These are phyloP conservation scores for Dinochytrium kinnereticum DNA, from an alignment of 371 early-diverging fungal genomes.

Conservation along the genomic window DNA sequence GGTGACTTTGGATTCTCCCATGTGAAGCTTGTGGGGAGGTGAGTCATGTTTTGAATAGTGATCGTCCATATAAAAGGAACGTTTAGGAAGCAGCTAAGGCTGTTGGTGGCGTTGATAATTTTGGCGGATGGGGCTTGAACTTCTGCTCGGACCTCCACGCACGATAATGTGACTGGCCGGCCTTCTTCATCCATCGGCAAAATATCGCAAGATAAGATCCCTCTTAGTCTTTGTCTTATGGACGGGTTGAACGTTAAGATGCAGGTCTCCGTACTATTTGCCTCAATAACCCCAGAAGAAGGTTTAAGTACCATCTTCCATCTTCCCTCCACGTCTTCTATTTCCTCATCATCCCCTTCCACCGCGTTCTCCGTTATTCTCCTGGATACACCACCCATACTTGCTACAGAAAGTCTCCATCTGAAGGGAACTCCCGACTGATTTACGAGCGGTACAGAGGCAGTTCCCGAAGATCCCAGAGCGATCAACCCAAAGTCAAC, in stretches of 20 bases:
- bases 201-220: slow-evolving; percentile 35
- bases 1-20: slow-evolving; percentile 25
- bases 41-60: slow-evolving; percentile 31
- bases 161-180: slow-evolving; percentile 26
- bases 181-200: background rate
- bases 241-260: slow-evolving; percentile 38
- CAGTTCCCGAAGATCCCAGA: slow-evolving; percentile 35
- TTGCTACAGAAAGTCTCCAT: slow-evolving; percentile 17
- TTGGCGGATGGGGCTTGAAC: slow-evolving; percentile 42
- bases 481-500: slow-evolving; percentile 55
- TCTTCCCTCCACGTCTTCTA: background rate
- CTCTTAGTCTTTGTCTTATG: slow-evolving; percentile 41
- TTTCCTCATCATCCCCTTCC: background rate
- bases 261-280: slow-evolving; percentile 23
- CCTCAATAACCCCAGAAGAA: slow-evolving; percentile 27
- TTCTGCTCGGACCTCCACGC: slow-evolving; percentile 36
- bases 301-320: slow-evolving; percentile 32
- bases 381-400: background rate
- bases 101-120: slow-evolving; percentile 29
- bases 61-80: slow-evolving; percentile 41
- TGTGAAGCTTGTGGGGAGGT: slow-evolving; percentile 35
- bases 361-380: background rate
- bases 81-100: slow-evolving; percentile 34
- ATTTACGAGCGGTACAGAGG: slow-evolving; percentile 40
- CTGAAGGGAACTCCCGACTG: slow-evolving; percentile 16